Conservation (phyloP, 179 eudicot species). For the Beta corolliflora region DNA sequence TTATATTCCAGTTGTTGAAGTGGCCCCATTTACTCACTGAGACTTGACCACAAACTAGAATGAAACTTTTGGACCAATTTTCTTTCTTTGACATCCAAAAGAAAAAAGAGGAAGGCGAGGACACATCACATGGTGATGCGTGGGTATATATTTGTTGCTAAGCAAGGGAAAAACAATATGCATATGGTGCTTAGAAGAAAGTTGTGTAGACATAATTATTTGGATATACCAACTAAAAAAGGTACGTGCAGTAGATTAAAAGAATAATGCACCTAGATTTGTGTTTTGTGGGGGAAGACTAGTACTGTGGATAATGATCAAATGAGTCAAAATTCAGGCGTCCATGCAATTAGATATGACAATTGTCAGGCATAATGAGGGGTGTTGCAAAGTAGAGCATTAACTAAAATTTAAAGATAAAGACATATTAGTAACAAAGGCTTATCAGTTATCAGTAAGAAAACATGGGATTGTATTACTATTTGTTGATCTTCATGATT, state of each 20-base stretch:
- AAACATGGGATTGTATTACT: background rate
- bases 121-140: slow-evolving; percentile 33
- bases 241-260: background rate
- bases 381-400: background rate
- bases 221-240: slow-evolving; percentile 4
- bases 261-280: background rate
- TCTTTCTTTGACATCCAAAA: slow-evolving; percentile 10
- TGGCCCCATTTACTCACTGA: slow-evolving; percentile 7
- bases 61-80: slow-evolving; percentile 23
- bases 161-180: background rate
- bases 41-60: slow-evolving; percentile 23
- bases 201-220: background rate
- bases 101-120: background rate
- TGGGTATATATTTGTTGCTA: slow-evolving; percentile 15
- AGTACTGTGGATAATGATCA: background rate
- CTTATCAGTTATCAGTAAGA: no score
- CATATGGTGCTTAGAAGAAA: background rate
- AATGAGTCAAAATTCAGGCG: background rate
- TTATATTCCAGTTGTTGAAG: slow-evolving; percentile 26
- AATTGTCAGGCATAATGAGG: background rate
- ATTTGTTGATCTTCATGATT: background rate
- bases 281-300: background rate
- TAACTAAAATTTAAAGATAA: no score
- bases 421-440: no score
- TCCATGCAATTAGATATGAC: background rate